These are phyloP conservation scores for Ganoderma sinense DNA, from an alignment of 1,284 basidiomycete genomes.

Conservation along the genomic window DNA sequence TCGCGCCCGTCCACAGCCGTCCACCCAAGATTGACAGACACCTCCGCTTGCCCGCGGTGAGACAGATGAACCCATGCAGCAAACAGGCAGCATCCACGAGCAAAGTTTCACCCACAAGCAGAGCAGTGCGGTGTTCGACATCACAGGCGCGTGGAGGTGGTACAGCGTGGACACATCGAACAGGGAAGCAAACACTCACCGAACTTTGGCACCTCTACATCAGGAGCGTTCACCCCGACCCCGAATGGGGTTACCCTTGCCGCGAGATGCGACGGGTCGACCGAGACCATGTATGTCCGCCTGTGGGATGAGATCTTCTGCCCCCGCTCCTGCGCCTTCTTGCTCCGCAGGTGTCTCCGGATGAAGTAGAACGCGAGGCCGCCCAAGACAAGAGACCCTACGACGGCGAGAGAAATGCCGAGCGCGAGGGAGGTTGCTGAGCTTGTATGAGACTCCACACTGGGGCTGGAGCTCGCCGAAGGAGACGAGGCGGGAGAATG, in stretches of 20 bases:
- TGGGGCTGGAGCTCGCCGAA: background rate
- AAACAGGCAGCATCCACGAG: background rate
- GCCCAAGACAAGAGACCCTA: constrained; percentile 28
- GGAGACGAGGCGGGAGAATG: constrained; percentile 1
- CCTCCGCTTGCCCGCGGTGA: background rate
- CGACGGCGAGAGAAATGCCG: constrained; percentile 33
- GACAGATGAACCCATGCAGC: background rate
- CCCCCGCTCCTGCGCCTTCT: constrained; percentile 13
- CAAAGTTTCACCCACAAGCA: background rate
- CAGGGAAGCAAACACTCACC: constrained; percentile 26
- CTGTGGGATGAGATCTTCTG: constrained; percentile 26
- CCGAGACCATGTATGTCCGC: constrained; percentile 30
- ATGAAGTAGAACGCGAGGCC: constrained; percentile 30
- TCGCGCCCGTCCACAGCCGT: background rate
- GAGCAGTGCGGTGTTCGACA: background rate
- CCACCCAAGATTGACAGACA: background rate
- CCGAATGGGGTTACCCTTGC: constrained; percentile 38
- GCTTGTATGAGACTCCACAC: constrained; percentile 9
- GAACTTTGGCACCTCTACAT: constrained; percentile 33
- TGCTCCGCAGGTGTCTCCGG: constrained; percentile 22
- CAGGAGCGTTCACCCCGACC: constrained; percentile 27
- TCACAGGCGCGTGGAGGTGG: background rate
- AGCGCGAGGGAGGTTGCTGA: constrained; percentile 24
- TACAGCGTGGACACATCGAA: background rate
- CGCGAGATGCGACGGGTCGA: constrained; percentile 36